phyloP scores from a whole-genome alignment of 495 filamentous ascomycete genomes.

The Xylaria telfairii region DNA sequence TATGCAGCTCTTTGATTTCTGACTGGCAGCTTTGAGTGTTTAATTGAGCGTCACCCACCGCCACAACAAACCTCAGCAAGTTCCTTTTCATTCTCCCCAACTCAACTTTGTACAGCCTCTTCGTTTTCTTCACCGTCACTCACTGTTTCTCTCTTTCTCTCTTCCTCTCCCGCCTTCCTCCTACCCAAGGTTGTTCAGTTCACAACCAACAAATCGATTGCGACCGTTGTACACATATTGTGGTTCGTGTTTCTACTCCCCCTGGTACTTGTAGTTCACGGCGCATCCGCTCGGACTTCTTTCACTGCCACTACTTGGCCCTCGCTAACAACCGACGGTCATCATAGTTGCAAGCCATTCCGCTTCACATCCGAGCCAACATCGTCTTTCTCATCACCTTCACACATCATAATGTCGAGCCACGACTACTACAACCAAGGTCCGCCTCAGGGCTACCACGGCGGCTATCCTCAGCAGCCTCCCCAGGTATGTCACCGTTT shows the following conservation, averaged over 20 bases:
- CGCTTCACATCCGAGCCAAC: neutral
- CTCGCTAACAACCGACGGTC: constrained; percentile 5
- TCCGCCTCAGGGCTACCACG: constrained; percentile 44
- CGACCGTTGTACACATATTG: neutral
- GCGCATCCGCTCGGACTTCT: neutral
- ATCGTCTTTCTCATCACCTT: neutral
- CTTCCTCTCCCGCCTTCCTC: too few relatives aligned
- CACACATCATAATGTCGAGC: constrained; percentile 48
- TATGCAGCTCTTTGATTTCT: constrained; percentile 11
- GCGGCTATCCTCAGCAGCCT: constrained; percentile 49
- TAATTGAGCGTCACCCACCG: constrained; percentile 22
- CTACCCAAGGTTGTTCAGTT: neutral
- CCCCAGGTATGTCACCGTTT: constrained; percentile 38
- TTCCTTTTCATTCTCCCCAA: constrained; percentile 16
- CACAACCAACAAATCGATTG: neutral
- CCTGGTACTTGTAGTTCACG: neutral
- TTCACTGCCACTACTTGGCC: neutral
- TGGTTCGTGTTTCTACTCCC: constrained; percentile 3
- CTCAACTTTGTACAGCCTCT: constrained; percentile 11
- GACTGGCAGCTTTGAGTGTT: constrained; percentile 15
- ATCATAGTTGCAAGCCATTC: neutral
- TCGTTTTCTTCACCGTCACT: constrained; percentile 10
- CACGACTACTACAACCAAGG: constrained; percentile 54
- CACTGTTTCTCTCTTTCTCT: neutral
- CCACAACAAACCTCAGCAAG: constrained; percentile 12